These are phyloP conservation scores for Vachellia pachyceras DNA, from an alignment of 306 rosid species.

Conservation along the genomic window DNA sequence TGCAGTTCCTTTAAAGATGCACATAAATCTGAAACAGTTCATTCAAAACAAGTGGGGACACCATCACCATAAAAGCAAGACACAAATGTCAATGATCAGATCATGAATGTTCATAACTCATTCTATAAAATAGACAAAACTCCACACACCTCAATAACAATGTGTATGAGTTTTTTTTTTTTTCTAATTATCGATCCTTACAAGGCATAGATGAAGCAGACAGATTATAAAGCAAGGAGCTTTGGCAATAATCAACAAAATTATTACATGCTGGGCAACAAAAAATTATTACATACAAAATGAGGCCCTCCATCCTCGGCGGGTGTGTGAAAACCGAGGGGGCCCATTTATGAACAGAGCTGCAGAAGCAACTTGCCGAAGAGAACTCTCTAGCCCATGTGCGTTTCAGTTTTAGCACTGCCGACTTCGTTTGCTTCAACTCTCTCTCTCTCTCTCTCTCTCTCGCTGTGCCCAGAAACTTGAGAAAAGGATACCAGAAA, in stretches of 20 bases:
- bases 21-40: background rate
- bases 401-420: slow-evolving; percentile 3
- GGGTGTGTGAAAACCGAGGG: slow-evolving; percentile 21
- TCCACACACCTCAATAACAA: background rate
- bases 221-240: background rate
- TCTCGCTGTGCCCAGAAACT: background rate
- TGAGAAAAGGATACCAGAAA: background rate
- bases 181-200: background rate
- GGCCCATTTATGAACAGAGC: slow-evolving; percentile 5
- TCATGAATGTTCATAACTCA: background rate
- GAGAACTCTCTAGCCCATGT: slow-evolving; percentile 40
- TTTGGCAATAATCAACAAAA: background rate
- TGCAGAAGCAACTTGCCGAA: slow-evolving; percentile 11
- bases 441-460: background rate
- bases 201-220: background rate
- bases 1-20: background rate
- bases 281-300: background rate
- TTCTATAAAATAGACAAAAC: background rate
- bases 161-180: background rate
- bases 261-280: no score
- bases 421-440: background rate
- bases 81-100: background rate
- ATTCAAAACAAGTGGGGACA: slow-evolving; percentile 4
- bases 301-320: background rate
- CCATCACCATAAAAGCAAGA: background rate